Evolutionary conservation across 768 basidiomycete species (phyloP), one percentile per base, ranked within the genome.

Genomic region (Rubroboletus pulcherrimus): DNA sequence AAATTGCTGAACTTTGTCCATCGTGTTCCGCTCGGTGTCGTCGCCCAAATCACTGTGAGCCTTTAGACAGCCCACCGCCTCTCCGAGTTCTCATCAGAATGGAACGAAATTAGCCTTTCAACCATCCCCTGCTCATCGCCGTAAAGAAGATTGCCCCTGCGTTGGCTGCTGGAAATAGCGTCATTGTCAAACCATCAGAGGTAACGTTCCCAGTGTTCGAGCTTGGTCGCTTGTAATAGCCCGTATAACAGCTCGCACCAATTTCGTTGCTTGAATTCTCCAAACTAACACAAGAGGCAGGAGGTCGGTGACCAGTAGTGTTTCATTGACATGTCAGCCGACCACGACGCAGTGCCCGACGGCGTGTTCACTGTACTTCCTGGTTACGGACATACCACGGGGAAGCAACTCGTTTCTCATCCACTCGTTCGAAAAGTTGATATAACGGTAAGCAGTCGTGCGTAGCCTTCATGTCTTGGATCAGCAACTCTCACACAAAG

Each of bases 61-160:
- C 5, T 35, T 52, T 2, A 33, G 17, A 48, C 26, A 11, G 19
- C 48, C 9, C 39, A 31, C 42, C 9, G 15, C 29, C 5, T 41
- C 39, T 21, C 53, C 29, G 31, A 40, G 38, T 26, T 49, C 35
- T 57, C 49, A 55, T 31, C 40, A 10, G 14, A n/a, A 46, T 24
- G 40, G 7, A 12, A 34, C 21, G 19, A 42, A 44, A 49, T 15
- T 57, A 91, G 87, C 89, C 91, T 3, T 93, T 93, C 70, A 94
- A 94, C 62, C 91, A 94, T 60, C 92, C 92, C 1, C 74, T 94
- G n/a, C 70, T 94, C 35, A 94, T 94, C 58, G 89, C 90, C 2
- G 68, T 93, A 51, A 94, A 94, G 77, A 94, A 94, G 72, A 87
- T 93, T 52, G 89, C 86, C 0, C 89, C 89, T 6, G 91, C 89